phyloP scores from a whole-genome alignment of 495 filamentous ascomycete species.

The Aspergillus nidulans region DNA sequence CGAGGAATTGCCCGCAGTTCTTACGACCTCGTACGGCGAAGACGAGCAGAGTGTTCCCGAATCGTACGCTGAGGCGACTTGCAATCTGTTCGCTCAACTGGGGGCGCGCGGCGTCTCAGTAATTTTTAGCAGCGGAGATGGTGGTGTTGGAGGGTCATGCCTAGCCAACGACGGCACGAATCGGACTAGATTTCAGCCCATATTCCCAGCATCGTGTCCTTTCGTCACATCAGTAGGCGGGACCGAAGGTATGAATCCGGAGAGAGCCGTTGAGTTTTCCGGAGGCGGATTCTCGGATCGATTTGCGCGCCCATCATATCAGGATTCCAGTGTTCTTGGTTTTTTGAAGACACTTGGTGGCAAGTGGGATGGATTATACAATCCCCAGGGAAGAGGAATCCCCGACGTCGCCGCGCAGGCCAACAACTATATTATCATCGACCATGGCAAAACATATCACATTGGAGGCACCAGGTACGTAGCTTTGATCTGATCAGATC shows the following conservation, averaged over 20 bases:
- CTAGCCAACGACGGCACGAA: conserved; percentile 62
- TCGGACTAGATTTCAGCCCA: conserved; percentile 57
- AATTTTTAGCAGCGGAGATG: conserved; percentile 70
- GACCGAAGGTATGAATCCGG: conserved; percentile 50
- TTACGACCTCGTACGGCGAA: conserved; percentile 67
- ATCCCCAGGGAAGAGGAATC: conserved; percentile 60
- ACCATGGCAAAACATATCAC: conserved; percentile 30
- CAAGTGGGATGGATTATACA: conserved; percentile 47
- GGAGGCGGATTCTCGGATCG: conserved; percentile 69
- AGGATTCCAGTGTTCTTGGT: conserved; percentile 48
- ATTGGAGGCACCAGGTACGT: conserved; percentile 44
- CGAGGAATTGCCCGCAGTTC: conserved; percentile 62
- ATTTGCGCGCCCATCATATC: conserved; percentile 63
- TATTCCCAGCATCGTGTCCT: conserved; percentile 75
- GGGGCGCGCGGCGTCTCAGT: conserved; percentile 68
- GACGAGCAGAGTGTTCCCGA: conserved; percentile 47
- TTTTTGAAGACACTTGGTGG: conserved; percentile 47
- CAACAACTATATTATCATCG: conserved; percentile 33
- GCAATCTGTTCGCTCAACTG: conserved; percentile 68
- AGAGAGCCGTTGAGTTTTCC: conserved; percentile 54
- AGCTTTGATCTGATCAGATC: background rate
- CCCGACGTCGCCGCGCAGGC: conserved; percentile 66
- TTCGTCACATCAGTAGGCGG: conserved; percentile 77
- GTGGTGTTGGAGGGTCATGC: conserved; percentile 57
- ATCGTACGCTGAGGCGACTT: conserved; percentile 59